phyloP scores from a whole-genome alignment of 2,329 filamentous ascomycete genomes.

The Aspergillaceae sp. region DNA sequence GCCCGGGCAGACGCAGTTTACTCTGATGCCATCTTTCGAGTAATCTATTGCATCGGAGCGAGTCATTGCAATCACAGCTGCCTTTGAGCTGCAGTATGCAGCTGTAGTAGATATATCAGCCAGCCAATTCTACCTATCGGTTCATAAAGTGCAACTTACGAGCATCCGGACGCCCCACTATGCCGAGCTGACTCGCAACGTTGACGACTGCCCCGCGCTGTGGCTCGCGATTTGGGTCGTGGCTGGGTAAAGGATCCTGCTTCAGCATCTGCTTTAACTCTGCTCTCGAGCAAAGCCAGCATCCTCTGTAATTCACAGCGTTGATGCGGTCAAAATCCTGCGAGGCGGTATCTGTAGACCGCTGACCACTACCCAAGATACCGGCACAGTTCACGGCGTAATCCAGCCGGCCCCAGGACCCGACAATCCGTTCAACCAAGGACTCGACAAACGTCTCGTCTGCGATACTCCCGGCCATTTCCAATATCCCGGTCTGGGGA shows the following conservation, averaged over 20 bases:
- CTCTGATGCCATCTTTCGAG: conserved; percentile 29
- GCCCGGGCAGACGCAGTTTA: conserved; percentile 33
- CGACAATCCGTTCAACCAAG: conserved; percentile 22
- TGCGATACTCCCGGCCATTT: conserved; percentile 40
- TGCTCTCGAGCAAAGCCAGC: conserved; percentile 41
- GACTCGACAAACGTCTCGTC: conserved; percentile 38
- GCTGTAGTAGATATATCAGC: conserved; percentile 24
- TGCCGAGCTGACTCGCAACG: conserved; percentile 45
- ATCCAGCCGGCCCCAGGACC: conserved; percentile 42
- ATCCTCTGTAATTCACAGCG: conserved; percentile 47
- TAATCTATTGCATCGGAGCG: conserved; percentile 51
- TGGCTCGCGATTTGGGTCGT: conserved; percentile 23
- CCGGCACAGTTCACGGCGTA: conserved; percentile 52
- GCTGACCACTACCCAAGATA: conserved; percentile 25
- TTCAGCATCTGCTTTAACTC: conserved; percentile 40
- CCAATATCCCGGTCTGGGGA: conserved; percentile 27
- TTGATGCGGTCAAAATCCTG: conserved; percentile 47
- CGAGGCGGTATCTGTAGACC: conserved; percentile 37
- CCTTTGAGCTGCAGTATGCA: conserved; percentile 51
- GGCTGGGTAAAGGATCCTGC: conserved; percentile 36
- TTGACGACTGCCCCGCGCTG: conserved; percentile 46
- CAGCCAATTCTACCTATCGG: too few relatives aligned
- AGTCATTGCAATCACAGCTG: conserved; percentile 52
- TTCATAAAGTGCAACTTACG: conserved; percentile 22
- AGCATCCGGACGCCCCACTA: conserved; percentile 41